A percentile compares a stretch with the other conserved stretches of the same genome.
phyloP scores from a whole-genome alignment of 768 basidiomycete species.

The Leccinum rimulosum region DNA sequence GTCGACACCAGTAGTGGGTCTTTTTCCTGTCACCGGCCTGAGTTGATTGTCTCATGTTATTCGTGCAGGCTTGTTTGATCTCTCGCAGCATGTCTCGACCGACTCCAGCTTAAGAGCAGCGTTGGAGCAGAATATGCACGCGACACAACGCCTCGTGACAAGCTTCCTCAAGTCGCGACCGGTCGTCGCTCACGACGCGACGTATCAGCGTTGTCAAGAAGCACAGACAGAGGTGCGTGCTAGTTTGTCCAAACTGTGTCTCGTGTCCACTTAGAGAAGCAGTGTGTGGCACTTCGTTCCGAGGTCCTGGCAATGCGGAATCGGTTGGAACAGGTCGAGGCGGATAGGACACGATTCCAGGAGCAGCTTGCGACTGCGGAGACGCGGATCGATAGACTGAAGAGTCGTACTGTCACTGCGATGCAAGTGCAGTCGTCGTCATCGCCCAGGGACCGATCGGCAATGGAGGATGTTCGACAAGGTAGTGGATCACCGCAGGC shows the following conservation, averaged over 20 bases:
- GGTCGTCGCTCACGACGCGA: slow-evolving; percentile 35
- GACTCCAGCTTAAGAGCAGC: slow-evolving; percentile 37
- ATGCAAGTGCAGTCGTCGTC: slow-evolving; percentile 40
- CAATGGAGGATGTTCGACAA: slow-evolving; percentile 26
- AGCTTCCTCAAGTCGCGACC: slow-evolving; percentile 46
- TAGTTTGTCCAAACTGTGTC: not conserved
- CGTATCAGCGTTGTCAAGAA: slow-evolving; percentile 48
- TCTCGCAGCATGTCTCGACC: slow-evolving; percentile 31
- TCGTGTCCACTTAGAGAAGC: slow-evolving; percentile 12
- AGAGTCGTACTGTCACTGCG: slow-evolving; percentile 51
- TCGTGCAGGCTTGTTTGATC: slow-evolving; percentile 29
- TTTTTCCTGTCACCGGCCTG: not conserved
- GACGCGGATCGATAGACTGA: slow-evolving; percentile 58
- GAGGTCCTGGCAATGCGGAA: slow-evolving; percentile 51
- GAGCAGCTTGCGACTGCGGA: slow-evolving; percentile 55
- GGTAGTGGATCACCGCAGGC: slow-evolving; percentile 45
- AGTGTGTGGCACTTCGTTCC: slow-evolving; percentile 61
- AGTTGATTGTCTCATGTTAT: not conserved
- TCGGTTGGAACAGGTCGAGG: slow-evolving; percentile 49
- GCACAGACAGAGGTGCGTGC: slow-evolving; percentile 59
- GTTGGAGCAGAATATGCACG: slow-evolving; percentile 53
- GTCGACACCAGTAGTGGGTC: slow-evolving; percentile 42
- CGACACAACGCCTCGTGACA: slow-evolving; percentile 58
- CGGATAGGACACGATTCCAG: slow-evolving; percentile 47
- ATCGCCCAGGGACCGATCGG: slow-evolving; percentile 31